Base-by-base conservation (phyloP, 2,329 filamentous ascomycete genomes). In the Daldinia eschscholtzii region DNA sequence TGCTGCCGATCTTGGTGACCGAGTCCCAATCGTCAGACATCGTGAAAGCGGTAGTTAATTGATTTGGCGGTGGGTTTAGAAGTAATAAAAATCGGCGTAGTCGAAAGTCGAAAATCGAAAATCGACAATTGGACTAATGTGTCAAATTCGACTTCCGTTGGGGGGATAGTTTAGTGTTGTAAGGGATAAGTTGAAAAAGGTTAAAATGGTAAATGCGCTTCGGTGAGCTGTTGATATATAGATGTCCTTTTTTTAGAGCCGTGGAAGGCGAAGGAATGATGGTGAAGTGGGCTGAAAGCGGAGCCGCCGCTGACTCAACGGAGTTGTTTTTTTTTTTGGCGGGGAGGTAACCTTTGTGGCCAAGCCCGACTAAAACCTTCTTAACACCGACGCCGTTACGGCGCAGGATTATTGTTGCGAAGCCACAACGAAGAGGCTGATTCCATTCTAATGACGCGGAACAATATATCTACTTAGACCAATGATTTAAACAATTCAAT, bases 1-100 rank as follows among this genome's bases (percentile, higher is more conserved):
- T 95, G 88, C 89, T 93, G 79, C 96, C 96, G 79, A 99, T 98
- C 88, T 96, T 97, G 83, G 94, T 97, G 76, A 92, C 89, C 75
- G 84, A 82, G 77, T 97, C 92, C 94, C 95, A 98, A 78, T 97
- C 93, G 79, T 88, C 86, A 70, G 70, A 68, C 88, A 92, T 89
- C 59, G 78, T 90, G 90, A 89, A 87, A 75, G 33, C 3, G 12
- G 37, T 30, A 5, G 20, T 39, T 48, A 5, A 35, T 39, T 48
- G n/a, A 35, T 46, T 58, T 39, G 18, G 41, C 13, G 13, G 42
- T 18, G 9, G 20, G 12, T 20, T 5, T 35, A 35, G 39, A 20
- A 39, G 20, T 55, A 48, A 9, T 55, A 57, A 46, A 26, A 39
- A 41, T 18, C 30, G 23, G 44, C 7, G 44, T 48, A 15, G 44